phyloP scores from a whole-genome alignment of 805 yeast genomes.

The Suhomyces prunicola region DNA sequence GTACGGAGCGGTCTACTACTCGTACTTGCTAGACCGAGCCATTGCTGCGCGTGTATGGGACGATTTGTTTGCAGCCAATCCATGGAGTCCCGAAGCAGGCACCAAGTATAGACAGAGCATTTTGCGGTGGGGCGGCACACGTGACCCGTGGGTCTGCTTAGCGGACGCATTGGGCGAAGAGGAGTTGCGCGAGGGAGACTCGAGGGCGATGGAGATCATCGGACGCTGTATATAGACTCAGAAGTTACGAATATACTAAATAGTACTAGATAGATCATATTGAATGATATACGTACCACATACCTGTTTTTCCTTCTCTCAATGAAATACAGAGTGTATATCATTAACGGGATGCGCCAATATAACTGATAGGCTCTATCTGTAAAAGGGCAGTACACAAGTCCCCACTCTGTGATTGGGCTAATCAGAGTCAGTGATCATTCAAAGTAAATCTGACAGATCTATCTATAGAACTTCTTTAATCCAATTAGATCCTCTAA shows the following conservation, averaged over 20 bases:
- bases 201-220: slow-evolving; percentile 58
- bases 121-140: slow-evolving; percentile 90
- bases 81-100: slow-evolving; percentile 72
- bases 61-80: slow-evolving; percentile 65
- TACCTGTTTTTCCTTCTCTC: too few species aligned
- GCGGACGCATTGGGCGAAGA: slow-evolving; percentile 73
- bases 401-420: too few species aligned
- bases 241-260: not conserved
- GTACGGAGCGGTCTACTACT: slow-evolving; percentile 91
- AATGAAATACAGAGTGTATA: too few species aligned
- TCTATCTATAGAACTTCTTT: not conserved
- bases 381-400: too few species aligned
- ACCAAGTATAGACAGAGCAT: slow-evolving; percentile 66
- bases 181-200: slow-evolving; percentile 62
- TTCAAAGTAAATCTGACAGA: too few species aligned
- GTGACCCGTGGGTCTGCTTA: slow-evolving; percentile 83
- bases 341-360: too few species aligned
- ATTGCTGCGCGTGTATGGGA: slow-evolving; percentile 86
- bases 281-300: too few species aligned
- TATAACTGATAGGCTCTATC: too few species aligned
- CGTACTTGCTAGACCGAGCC: slow-evolving; percentile 87
- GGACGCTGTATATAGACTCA: slow-evolving; percentile 7
- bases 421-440: too few species aligned
- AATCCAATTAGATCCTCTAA: not conserved
- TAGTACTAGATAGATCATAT: too few species aligned